These are phyloP conservation scores for Boletus tylopilopsis DNA, from an alignment of 768 basidiomycete species.

Conservation along the genomic window DNA sequence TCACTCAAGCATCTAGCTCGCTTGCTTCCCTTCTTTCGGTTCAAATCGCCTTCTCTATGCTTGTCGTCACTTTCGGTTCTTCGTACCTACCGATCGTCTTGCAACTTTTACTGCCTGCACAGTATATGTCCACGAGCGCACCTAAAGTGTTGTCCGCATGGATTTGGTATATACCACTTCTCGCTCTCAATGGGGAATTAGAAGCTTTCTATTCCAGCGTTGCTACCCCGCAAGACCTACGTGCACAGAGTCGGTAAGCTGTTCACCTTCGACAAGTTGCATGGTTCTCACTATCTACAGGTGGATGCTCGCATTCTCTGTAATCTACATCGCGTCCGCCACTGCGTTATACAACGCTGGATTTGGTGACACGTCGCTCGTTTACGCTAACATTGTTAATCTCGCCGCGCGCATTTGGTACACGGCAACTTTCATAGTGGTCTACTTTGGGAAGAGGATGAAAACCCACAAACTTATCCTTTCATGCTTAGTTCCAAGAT, in stretches of 20 bases:
- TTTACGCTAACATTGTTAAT: constrained; percentile 74
- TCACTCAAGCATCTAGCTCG: constrained; percentile 45
- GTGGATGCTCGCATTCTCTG: constrained; percentile 80
- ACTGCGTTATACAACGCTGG: constrained; percentile 42
- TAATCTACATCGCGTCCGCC: constrained; percentile 57
- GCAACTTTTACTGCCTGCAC: constrained; percentile 64
- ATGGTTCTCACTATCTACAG: constrained; percentile 25
- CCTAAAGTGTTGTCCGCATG: constrained; percentile 74
- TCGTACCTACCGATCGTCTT: constrained; percentile 69
- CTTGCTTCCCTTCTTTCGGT: constrained; percentile 60
- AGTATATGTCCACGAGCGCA: constrained; percentile 75
- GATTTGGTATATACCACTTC: constrained; percentile 84
- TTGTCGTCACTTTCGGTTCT: constrained; percentile 73
- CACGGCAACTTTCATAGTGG: constrained; percentile 45
- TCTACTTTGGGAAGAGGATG: constrained; percentile 40
- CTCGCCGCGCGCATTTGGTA: constrained; percentile 61
- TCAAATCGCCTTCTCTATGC: constrained; percentile 61
- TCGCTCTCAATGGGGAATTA: constrained; percentile 86
- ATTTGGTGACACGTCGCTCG: constrained; percentile 64
- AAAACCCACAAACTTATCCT: constrained; percentile 12
- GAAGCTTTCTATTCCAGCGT: constrained; percentile 89
- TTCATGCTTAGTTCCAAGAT: constrained; percentile 18
- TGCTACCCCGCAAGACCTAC: constrained; percentile 64
- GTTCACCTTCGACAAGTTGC: background rate
- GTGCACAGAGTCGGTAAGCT: constrained; percentile 58